phyloP scores from a whole-genome alignment of 441 rosid species.

The Adansonia grandidieri region DNA sequence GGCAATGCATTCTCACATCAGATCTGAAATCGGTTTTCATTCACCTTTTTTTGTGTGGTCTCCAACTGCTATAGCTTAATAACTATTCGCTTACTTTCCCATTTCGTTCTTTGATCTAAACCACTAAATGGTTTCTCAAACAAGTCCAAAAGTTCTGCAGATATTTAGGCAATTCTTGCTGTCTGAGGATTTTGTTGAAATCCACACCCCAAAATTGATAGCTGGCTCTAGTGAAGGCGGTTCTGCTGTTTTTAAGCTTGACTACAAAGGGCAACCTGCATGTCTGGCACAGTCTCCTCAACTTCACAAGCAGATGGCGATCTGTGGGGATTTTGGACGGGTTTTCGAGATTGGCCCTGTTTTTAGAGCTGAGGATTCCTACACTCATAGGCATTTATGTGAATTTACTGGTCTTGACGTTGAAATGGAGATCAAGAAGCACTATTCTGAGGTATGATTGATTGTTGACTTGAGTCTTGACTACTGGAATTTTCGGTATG shows the following conservation, averaged over 20 bases:
- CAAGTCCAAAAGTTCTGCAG: slow-evolving; percentile 41
- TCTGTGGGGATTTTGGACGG: slow-evolving; percentile 60
- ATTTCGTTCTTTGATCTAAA: slow-evolving; percentile 3
- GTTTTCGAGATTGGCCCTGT: slow-evolving; percentile 73
- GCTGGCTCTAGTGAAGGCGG: slow-evolving; percentile 97
- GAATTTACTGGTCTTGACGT: slow-evolving; percentile 87
- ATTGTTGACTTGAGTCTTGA: slow-evolving; percentile 23
- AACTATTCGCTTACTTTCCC: background rate
- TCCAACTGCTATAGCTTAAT: background rate
- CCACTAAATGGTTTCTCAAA: slow-evolving; percentile 15
- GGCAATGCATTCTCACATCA: background rate
- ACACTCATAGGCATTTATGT: slow-evolving; percentile 78
- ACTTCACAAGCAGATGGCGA: slow-evolving; percentile 73
- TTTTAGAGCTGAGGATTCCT: slow-evolving; percentile 73
- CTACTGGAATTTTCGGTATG: slow-evolving; percentile 10
- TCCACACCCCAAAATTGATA: slow-evolving; percentile 81
- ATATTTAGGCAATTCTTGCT: slow-evolving; percentile 63
- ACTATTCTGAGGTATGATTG: slow-evolving; percentile 72
- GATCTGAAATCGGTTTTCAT: background rate
- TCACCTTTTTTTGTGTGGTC: background rate
- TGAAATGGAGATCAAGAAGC: slow-evolving; percentile 83
- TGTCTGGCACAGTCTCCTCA: slow-evolving; percentile 80
- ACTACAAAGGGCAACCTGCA: slow-evolving; percentile 69
- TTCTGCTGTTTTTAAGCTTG: slow-evolving; percentile 85
- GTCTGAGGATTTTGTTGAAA: slow-evolving; percentile 61